Conservation (phyloP, 441 rosid species). For the Jatropha podagrica region DNA sequence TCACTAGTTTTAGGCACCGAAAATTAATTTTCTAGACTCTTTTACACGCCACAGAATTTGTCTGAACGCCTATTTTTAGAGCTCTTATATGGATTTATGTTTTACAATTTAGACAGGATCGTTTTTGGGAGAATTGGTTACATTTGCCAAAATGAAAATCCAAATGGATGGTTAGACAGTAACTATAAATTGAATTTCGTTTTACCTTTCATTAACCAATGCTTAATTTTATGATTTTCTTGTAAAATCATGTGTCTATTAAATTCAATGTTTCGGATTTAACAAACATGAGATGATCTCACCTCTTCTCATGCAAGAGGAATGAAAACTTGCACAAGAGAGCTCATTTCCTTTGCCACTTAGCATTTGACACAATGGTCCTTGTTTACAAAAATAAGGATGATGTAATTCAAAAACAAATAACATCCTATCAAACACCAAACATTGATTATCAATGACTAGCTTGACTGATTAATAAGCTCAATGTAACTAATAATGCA, state of each 20-base stretch:
- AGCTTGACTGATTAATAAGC: too few relatives aligned
- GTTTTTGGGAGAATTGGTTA: not conserved
- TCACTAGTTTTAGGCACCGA: conserved; percentile 23
- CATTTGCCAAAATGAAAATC: not conserved
- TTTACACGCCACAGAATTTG: conserved; percentile 23
- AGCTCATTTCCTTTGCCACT: not conserved
- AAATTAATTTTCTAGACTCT: conserved; percentile 12
- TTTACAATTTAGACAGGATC: not conserved
- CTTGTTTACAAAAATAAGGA: too few relatives aligned
- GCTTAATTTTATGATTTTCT: not conserved
- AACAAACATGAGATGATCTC: not conserved
- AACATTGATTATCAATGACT: too few relatives aligned
- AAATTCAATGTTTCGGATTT: not conserved
- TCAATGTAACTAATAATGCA: too few relatives aligned
- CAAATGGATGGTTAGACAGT: not conserved
- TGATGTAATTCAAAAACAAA: too few relatives aligned
- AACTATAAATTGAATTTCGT: not conserved
- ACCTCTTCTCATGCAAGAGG: not conserved
- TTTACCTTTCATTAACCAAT: not conserved
- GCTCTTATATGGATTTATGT: too few relatives aligned
- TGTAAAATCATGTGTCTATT: not conserved
- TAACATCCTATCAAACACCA: too few relatives aligned
- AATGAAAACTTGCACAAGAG: not conserved
- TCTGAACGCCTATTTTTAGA: conserved; percentile 30
- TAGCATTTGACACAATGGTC: too few relatives aligned